Evolutionary conservation across 2,329 filamentous ascomycete species (phyloP).

Genomic region (Clonostachys chloroleuca): DNA sequence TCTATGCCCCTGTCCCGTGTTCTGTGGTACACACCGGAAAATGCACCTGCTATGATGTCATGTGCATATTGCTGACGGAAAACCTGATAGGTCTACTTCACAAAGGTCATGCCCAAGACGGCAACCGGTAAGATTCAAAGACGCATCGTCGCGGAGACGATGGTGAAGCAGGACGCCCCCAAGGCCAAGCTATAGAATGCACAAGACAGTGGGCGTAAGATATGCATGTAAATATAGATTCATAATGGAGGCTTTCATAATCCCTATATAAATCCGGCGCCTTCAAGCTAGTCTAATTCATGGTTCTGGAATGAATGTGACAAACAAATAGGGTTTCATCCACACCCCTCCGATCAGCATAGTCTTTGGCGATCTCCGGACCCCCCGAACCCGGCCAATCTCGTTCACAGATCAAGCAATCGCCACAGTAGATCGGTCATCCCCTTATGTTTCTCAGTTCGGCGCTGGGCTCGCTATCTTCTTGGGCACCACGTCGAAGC

Average conservation of each 20-base stretch:
- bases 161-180: constrained; percentile 63
- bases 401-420: not conserved
- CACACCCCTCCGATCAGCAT: too few species aligned
- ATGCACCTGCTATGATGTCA: not conserved
- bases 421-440: not conserved
- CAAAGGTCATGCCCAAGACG: constrained; percentile 82
- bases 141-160: constrained; percentile 79
- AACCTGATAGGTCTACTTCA: constrained; percentile 64
- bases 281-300: too few species aligned
- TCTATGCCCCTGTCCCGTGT: not conserved
- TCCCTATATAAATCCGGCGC: too few species aligned
- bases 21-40: too few species aligned
- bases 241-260: too few species aligned
- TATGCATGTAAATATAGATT: too few species aligned
- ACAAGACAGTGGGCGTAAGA: too few species aligned
- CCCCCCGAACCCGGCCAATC: too few species aligned
- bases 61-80: constrained; percentile 4
- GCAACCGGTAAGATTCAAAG: constrained; percentile 89
- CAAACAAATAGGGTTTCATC: too few species aligned
- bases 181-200: constrained; percentile 47
- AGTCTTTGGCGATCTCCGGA: too few species aligned
- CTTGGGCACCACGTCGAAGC: constrained; percentile 18
- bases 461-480: constrained; percentile 4
- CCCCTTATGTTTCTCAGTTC: constrained; percentile 1
- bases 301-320: too few species aligned